Percentiles rank a stretch among this genome's conserved stretches.
phyloP scores from a whole-genome alignment of 1,284 basidiomycete genomes.

The Moniliophthora roreri region DNA sequence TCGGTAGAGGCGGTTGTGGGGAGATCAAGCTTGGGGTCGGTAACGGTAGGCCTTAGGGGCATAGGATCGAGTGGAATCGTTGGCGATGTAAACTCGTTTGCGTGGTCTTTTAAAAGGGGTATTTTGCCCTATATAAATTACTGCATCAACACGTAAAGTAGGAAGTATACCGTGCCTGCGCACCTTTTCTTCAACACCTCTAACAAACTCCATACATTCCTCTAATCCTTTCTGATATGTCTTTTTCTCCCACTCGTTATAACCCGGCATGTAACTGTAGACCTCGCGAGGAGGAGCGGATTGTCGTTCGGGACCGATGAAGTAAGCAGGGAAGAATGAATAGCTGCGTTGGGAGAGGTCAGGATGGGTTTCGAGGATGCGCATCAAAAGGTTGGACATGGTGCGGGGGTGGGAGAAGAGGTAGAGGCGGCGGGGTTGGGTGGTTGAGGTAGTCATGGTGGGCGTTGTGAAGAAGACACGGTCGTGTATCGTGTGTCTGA shows the following conservation, averaged over 20 bases:
- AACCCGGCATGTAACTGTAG: neutral
- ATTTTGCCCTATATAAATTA: neutral
- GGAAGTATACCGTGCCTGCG: too few species aligned
- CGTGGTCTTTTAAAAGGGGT: conserved; percentile 1
- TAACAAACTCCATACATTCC: neutral
- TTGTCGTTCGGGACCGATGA: neutral
- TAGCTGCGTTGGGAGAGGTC: neutral
- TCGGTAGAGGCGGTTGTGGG: too few species aligned
- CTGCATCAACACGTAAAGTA: too few species aligned
- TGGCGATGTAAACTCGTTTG: neutral
- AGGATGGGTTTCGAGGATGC: neutral
- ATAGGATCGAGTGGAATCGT: neutral
- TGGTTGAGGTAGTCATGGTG: neutral
- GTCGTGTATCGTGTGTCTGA: too few species aligned
- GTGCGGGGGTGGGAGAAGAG: conserved; percentile 2
- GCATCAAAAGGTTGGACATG: conserved; percentile 1
- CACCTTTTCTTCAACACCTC: neutral
- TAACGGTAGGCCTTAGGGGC: neutral
- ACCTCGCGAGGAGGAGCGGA: neutral
- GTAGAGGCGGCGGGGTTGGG: neutral
- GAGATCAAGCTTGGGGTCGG: neutral
- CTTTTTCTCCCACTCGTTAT: neutral
- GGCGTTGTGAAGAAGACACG: too few species aligned
- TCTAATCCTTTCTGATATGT: neutral
- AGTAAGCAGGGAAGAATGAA: neutral